Evolutionary conservation across 2,329 filamentous ascomycete species (phyloP).

Genomic region (Cladorrhinum sp.): DNA sequence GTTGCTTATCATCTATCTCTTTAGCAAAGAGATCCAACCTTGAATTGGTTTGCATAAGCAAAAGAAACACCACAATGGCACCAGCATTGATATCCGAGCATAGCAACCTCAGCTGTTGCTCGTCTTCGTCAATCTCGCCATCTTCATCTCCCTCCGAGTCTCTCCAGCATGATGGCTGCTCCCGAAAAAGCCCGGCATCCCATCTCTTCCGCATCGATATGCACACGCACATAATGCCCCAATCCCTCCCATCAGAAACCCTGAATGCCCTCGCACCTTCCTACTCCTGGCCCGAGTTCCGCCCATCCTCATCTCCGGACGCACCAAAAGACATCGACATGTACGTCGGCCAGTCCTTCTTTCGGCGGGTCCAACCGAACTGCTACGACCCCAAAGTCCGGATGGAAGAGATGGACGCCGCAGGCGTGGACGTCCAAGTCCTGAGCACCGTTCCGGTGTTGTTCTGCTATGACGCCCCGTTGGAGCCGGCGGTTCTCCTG

Average conservation of each 20-base stretch:
- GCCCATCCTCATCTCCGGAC: conserved; percentile 14
- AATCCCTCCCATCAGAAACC: conserved; percentile 41
- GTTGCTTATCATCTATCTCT: too few species aligned
- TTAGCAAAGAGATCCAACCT: background rate
- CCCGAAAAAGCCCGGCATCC: background rate
- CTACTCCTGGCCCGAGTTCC: conserved; percentile 34
- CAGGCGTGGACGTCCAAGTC: conserved; percentile 36
- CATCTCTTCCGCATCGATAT: conserved; percentile 36
- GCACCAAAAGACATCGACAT: conserved; percentile 31
- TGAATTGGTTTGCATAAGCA: background rate
- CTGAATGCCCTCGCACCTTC: conserved; percentile 32
- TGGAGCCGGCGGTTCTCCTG: conserved; percentile 29
- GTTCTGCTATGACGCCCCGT: conserved; percentile 37
- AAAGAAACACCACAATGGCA: conserved; percentile 12
- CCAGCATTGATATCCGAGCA: conserved; percentile 11
- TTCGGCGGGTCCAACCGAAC: conserved; percentile 34
- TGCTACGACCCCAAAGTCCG: conserved; percentile 32
- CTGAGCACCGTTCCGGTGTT: conserved; percentile 37
- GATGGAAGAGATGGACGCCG: conserved; percentile 34
- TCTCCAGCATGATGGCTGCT: background rate
- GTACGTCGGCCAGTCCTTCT: conserved; percentile 35
- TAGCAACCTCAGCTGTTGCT: conserved; percentile 7
- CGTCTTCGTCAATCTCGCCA: conserved; percentile 3
- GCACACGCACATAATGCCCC: conserved; percentile 39
- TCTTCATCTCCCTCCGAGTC: conserved; percentile 9